A percentile compares a stretch with the other conserved stretches of the same genome.
Evolutionary conservation across 2,329 filamentous ascomycete genomes (phyloP).

Genomic region (Colletotrichum gloeosporioides): DNA sequence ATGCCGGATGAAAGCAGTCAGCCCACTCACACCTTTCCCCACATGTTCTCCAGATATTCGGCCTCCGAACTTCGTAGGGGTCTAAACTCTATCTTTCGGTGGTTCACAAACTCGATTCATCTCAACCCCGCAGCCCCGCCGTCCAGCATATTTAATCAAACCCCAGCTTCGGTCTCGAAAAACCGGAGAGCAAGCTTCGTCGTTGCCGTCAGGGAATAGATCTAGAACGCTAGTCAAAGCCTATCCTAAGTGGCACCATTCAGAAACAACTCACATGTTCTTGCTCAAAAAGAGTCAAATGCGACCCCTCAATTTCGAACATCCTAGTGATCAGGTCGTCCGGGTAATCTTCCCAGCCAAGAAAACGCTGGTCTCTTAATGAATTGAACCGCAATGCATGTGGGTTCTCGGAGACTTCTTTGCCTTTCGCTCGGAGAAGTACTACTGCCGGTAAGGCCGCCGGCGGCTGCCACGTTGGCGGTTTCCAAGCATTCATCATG

Average conservation of each 20-base stretch:
- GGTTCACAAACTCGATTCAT: background rate
- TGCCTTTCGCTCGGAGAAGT: background rate
- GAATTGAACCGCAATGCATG: background rate
- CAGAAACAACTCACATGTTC: background rate
- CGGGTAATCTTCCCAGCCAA: background rate
- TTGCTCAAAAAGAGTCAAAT: background rate
- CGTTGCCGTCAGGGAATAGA: background rate
- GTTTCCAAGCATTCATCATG: background rate
- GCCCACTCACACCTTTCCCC: background rate
- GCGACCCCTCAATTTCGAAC: background rate
- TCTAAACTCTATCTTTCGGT: background rate
- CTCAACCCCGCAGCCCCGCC: background rate
- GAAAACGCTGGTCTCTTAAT: background rate
- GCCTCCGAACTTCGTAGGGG: background rate
- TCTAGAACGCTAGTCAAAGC: background rate
- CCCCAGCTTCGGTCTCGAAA: background rate
- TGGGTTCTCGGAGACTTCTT: background rate
- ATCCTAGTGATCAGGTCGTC: background rate
- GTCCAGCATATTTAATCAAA: background rate
- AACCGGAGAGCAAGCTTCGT: background rate
- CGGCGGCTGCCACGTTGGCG: background rate
- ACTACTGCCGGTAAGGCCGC: background rate
- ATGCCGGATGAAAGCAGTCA: background rate
- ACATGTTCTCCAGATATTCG: background rate
- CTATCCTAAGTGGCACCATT: background rate